phyloP scores from a whole-genome alignment of 2,329 filamentous ascomycete species.

The Fusarium sp. region DNA sequence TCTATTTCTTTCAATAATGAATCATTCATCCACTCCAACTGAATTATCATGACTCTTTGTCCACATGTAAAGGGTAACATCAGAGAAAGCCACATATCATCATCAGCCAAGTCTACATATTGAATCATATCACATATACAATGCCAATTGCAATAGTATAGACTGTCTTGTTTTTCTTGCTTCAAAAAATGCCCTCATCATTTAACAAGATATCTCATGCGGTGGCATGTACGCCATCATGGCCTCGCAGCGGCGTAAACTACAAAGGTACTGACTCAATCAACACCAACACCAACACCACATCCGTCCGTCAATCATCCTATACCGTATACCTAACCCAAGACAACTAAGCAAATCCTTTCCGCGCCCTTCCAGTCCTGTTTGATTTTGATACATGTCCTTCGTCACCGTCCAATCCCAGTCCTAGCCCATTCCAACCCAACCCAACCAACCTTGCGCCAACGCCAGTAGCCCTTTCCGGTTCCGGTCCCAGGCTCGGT shows the following conservation, averaged over 20 bases:
- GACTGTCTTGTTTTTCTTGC: neutral
- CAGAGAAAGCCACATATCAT: neutral
- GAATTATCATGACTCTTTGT: neutral
- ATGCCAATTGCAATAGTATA: neutral
- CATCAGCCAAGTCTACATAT: neutral
- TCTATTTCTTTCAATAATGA: neutral
- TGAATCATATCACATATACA: too few species aligned
- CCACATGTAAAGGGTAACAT: neutral
- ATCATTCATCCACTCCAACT: neutral
- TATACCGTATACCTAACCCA: constrained; percentile 41
- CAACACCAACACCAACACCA: neutral
- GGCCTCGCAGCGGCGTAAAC: constrained; percentile 19
- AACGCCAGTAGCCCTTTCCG: constrained; percentile 39
- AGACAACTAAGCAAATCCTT: constrained; percentile 39
- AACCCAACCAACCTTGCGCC: constrained; percentile 39
- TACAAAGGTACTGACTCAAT: constrained; percentile 10
- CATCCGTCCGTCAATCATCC: constrained; percentile 24
- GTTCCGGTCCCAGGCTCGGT: constrained; percentile 16
- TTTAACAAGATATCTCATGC: constrained; percentile 29
- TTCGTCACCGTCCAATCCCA: constrained; percentile 32
- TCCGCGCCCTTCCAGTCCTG: constrained; percentile 33
- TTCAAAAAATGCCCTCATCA: constrained; percentile 27
- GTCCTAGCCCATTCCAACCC: constrained; percentile 15
- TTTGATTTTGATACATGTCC: constrained; percentile 43
- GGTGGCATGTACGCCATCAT: constrained; percentile 23